Conservation (phyloP, 176 grass and related monocot species). For the Panicum miliaceum region DNA sequence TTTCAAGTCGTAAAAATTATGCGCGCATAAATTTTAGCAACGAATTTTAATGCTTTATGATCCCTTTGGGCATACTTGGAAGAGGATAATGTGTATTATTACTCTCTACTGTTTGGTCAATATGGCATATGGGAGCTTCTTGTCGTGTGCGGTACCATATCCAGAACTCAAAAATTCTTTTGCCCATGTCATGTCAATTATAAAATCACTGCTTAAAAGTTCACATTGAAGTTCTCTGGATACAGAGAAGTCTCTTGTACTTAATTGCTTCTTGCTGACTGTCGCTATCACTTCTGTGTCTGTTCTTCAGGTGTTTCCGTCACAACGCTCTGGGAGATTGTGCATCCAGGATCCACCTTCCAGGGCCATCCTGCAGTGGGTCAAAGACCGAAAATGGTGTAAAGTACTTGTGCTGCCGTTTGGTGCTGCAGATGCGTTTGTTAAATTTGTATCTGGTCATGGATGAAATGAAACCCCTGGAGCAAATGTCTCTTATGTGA, state of each 20-base stretch:
- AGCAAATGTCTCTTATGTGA: neutral
- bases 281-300: neutral
- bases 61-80: neutral
- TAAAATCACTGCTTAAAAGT: neutral
- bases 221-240: neutral
- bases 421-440: neutral
- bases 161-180: neutral
- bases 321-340: constrained; percentile 25
- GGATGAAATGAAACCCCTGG: constrained; percentile 24
- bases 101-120: neutral
- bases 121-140: neutral
- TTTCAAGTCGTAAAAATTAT: neutral
- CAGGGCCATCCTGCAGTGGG: neutral
- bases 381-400: constrained; percentile 1
- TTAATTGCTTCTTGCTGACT: constrained; percentile 2
- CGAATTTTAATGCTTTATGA: neutral
- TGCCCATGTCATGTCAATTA: neutral
- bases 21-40: neutral
- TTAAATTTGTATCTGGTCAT: constrained; percentile 18
- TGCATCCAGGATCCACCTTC: constrained; percentile 37
- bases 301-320: constrained; percentile 37
- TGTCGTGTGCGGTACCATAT: neutral
- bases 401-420: constrained; percentile 1
- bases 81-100: neutral
- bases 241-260: neutral